Evolutionary conservation across 1,284 basidiomycete species (phyloP), one percentile per base, ranked within the genome.

Genomic region (Moesziomyces parantarcticus): DNA sequence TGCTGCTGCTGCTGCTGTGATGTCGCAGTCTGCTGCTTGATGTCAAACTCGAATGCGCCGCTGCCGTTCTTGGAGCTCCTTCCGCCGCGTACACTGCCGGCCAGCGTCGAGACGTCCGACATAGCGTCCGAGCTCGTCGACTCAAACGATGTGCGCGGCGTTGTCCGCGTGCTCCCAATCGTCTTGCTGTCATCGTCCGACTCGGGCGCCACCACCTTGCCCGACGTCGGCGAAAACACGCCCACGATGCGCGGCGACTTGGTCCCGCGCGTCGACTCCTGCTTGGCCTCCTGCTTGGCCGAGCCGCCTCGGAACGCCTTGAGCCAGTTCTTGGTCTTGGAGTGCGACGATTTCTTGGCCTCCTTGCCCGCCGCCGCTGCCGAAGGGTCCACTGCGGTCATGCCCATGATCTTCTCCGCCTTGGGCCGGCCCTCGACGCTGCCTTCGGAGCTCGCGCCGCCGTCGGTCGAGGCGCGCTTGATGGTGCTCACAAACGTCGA

Each of bases 401-500:
- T 77, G 52, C 71, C 75, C 44, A 78, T 73, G 25, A 81, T 69
- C 29, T 78, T 70, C 45, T 81, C 79, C 22, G 79, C 79, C 46
- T 78, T 81, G 8, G 69, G 45, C 21, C 62, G 53, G 8, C 50
- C 57, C 16, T 64, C 49, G 32, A 41, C 20, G 49, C 58, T 59
- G 20, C 58, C 69, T 10, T 66, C 69, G 13, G 54, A 51, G 40
- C 48, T 58, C 20, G 44, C 54, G 22, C 29, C 50, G 3, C 68
- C 57, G 32, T 73, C 71, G 25, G 74, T 59, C 5, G 79, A 78
- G n/a, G 78, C 58, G 13, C 75, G 75, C 32, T 69, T 64, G 65
- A 81, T 81, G 18, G 79, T 81, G 53, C 76, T 78, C 47, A 81
- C 77, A 52, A 81, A 81, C 16, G 79, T 79, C 23, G 66, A 59